Conservation (phyloP, 352 stramenopile genomes). For the Pythium plurisporium region DNA sequence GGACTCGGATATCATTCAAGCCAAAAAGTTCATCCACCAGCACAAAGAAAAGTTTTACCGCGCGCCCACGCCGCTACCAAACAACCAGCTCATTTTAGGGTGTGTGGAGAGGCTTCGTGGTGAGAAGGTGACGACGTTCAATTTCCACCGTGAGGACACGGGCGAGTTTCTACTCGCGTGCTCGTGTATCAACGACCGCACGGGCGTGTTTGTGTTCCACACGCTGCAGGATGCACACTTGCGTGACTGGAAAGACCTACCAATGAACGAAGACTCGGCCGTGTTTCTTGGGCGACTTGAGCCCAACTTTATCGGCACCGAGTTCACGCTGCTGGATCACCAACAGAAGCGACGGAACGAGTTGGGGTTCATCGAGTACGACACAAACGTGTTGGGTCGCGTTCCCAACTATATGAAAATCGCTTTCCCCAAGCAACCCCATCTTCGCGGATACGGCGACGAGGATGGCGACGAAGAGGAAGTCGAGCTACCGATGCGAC, state of each 20-base stretch:
- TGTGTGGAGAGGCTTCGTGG: constrained; percentile 68
- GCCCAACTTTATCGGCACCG: constrained; percentile 78
- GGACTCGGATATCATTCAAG: constrained; percentile 56
- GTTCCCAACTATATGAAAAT: constrained; percentile 70
- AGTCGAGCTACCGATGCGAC: constrained; percentile 1
- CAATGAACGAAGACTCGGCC: constrained; percentile 67
- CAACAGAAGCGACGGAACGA: constrained; percentile 63
- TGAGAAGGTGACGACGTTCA: constrained; percentile 78
- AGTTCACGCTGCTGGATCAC: constrained; percentile 83
- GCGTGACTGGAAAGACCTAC: constrained; percentile 64
- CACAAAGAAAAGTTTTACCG: constrained; percentile 76
- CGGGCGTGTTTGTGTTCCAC: constrained; percentile 77
- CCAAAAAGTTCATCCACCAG: constrained; percentile 70
- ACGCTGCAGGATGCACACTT: constrained; percentile 75
- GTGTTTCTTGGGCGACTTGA: constrained; percentile 77
- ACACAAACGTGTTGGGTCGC: constrained; percentile 71
- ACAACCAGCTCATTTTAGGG: constrained; percentile 46
- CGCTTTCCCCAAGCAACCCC: constrained; percentile 38
- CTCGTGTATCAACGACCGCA: constrained; percentile 64
- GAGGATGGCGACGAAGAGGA: constrained; percentile 17
- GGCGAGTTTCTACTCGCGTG: constrained; percentile 71
- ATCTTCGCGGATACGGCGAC: neutral
- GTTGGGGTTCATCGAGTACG: constrained; percentile 74
- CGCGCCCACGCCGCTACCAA: constrained; percentile 5
- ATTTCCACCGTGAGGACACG: constrained; percentile 80